Conservation (phyloP, 345 rosid species). For the Aethionema arabicum region DNA sequence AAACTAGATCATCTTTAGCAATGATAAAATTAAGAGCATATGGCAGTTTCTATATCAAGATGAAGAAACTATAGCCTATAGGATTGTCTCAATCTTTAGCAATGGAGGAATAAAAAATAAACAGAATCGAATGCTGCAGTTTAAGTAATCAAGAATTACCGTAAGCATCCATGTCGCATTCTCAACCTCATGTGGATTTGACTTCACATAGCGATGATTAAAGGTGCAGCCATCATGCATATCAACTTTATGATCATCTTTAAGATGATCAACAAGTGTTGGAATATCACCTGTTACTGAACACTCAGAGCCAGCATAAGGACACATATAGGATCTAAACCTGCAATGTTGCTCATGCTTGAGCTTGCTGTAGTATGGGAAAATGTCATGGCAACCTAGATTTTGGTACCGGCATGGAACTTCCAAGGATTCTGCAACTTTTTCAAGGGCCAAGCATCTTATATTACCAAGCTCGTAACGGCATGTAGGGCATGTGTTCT, state of each 20-base stretch:
- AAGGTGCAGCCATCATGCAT: slow-evolving; percentile 86
- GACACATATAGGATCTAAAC: slow-evolving; percentile 73
- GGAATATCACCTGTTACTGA: slow-evolving; percentile 76
- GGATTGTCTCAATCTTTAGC: too few species aligned
- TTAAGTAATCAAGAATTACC: slow-evolving; percentile 61
- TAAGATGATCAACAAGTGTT: slow-evolving; percentile 66
- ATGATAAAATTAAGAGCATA: neutral
- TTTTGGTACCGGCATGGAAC: slow-evolving; percentile 75
- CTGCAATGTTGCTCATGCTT: slow-evolving; percentile 77
- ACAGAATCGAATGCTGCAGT: too few species aligned
- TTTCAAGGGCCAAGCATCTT: slow-evolving; percentile 86
- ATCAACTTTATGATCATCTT: slow-evolving; percentile 88
- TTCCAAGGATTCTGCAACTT: slow-evolving; percentile 78
- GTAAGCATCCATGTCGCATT: slow-evolving; percentile 98
- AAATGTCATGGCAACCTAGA: slow-evolving; percentile 72
- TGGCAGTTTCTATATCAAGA: too few species aligned
- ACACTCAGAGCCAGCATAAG: slow-evolving; percentile 89
- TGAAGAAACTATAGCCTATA: too few species aligned
- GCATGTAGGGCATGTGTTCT: slow-evolving; percentile 81
- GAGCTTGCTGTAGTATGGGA: slow-evolving; percentile 76
- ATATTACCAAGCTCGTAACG: slow-evolving; percentile 85
- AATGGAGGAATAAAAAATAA: too few species aligned
- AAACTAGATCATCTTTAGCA: neutral
- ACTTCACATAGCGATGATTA: slow-evolving; percentile 85
- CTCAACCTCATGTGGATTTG: slow-evolving; percentile 84